These are phyloP conservation scores for Cercospora zeina DNA, from an alignment of 2,329 filamentous ascomycete species.

Conservation along the genomic window DNA sequence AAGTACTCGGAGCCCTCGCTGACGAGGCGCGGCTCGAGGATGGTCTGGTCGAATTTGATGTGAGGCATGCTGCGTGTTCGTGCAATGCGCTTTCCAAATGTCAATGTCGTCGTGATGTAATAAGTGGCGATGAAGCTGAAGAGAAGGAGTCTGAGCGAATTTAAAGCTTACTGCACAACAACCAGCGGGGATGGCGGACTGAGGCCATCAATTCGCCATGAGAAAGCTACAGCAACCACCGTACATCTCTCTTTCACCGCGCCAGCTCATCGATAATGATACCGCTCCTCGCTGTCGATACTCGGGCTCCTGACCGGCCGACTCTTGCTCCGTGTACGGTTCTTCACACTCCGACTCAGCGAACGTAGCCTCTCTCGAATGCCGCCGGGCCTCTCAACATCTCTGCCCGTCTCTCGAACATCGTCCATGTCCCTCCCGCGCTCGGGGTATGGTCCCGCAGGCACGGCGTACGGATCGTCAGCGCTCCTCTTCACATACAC, in stretches of 20 bases:
- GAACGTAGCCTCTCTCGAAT: conserved; percentile 21
- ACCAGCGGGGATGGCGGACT: not conserved
- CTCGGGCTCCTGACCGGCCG: conserved; percentile 20
- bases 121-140: not conserved
- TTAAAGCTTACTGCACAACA: conserved; percentile 7
- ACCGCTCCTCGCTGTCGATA: conserved; percentile 20
- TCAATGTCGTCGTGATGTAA: not conserved
- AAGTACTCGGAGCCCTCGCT: not conserved
- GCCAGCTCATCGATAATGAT: conserved; percentile 15
- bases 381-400: conserved; percentile 14
- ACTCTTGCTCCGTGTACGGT: conserved; percentile 17
- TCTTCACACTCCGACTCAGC: conserved; percentile 17
- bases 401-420: conserved; percentile 18
- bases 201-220: not conserved
- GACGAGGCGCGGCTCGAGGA: conserved; percentile 11
- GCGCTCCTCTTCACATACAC: conserved; percentile 16
- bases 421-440: conserved; percentile 25
- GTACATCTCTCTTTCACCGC: not conserved
- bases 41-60: conserved; percentile 3
- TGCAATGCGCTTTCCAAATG: not conserved
- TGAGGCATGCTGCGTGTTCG: conserved; percentile 1
- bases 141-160: not conserved
- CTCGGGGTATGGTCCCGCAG: conserved; percentile 22
- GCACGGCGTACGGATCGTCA: conserved; percentile 14
- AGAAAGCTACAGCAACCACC: not conserved